These are phyloP conservation scores for Teunomyces funiuensis DNA, from an alignment of 805 yeast genomes.

Conservation along the genomic window DNA sequence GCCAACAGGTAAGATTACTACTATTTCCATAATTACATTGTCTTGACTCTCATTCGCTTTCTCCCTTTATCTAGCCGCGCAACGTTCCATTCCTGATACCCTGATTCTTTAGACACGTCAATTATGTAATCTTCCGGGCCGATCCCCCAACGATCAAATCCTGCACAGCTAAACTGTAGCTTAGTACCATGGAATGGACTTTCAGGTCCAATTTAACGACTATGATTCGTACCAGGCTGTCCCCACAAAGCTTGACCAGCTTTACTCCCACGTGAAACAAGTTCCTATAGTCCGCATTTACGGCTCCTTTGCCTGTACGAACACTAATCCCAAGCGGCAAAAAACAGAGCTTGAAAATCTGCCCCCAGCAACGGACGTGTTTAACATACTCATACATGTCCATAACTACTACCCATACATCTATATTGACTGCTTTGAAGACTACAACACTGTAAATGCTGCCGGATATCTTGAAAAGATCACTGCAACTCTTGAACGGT, in stretches of 20 bases:
- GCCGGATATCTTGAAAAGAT: slow-evolving; percentile 39
- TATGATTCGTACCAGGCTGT: slow-evolving; percentile 64
- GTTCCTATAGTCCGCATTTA: slow-evolving; percentile 80
- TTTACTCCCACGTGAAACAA: slow-evolving; percentile 35
- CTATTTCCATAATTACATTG: too few species aligned
- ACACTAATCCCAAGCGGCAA: neutral
- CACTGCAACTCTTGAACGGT: slow-evolving; percentile 44
- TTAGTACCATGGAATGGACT: neutral
- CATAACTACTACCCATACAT: slow-evolving; percentile 87
- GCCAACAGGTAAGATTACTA: too few species aligned
- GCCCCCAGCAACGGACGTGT: slow-evolving; percentile 13
- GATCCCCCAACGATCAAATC: too few species aligned
- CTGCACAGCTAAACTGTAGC: neutral
- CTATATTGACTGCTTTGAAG: slow-evolving; percentile 60
- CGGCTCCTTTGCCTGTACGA: slow-evolving; percentile 64
- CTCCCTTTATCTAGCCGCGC: too few species aligned
- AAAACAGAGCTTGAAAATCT: slow-evolving; percentile 1
- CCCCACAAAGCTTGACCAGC: slow-evolving; percentile 55
- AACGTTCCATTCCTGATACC: too few species aligned
- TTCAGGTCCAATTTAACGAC: slow-evolving; percentile 53
- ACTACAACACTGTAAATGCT: slow-evolving; percentile 14
- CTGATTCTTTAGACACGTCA: too few species aligned
- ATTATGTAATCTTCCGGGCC: too few species aligned
- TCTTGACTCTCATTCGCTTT: too few species aligned
- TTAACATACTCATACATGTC: slow-evolving; percentile 55